Base-by-base conservation (phyloP, 2,329 filamentous ascomycete species). In the Claviceps sorghi region DNA sequence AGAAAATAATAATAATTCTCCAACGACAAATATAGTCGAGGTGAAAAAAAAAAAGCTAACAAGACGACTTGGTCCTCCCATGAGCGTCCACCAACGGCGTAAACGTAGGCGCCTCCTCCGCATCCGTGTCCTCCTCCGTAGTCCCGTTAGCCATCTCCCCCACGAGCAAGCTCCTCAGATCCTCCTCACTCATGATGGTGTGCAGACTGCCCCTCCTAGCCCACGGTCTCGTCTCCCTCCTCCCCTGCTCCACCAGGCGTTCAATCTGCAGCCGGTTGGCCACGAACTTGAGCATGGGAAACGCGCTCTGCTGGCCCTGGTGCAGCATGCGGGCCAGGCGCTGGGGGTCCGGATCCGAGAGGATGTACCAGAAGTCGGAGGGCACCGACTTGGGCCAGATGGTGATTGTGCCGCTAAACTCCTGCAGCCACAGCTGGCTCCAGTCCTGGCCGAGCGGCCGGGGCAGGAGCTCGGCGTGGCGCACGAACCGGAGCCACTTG, bases 401-500 rank as follows among this genome's bases (percentile, higher is more conserved):
- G 13, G 93, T 98, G 57, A 97, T 85, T 10, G 88, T 97, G 30
- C 93, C 93, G 57, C 84, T 86, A 67, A 98, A 98, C 54, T 89
- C 82, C 66, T 98, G 93, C 48, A 98, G 77, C 87, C 91, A 98
- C 22, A 98, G 82, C 67, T 95, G 86, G 54, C 84, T 90, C 93
- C 93, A 98, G 65, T 98, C 93, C 67, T 97, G 91, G 2, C 90
- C 91, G 22, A 97, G 68, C 0, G 88, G 89, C 0, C 93, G 82
- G 0, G 93, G 93, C 0, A 98, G 78, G 4, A 98, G 76, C 67
- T 98, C 93, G 0, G 97, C 78, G 64, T 96, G 89, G 1, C 90
- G 84, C 43, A 97, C 78, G 21, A 98, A 91, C 64, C 93, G 93
- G 41, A 98, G 81, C 89, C 93, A 98, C 72, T 98, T 98, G 61